Conservation (phyloP, 106 monocot species). For the Acanthochlamys bracteata region DNA sequence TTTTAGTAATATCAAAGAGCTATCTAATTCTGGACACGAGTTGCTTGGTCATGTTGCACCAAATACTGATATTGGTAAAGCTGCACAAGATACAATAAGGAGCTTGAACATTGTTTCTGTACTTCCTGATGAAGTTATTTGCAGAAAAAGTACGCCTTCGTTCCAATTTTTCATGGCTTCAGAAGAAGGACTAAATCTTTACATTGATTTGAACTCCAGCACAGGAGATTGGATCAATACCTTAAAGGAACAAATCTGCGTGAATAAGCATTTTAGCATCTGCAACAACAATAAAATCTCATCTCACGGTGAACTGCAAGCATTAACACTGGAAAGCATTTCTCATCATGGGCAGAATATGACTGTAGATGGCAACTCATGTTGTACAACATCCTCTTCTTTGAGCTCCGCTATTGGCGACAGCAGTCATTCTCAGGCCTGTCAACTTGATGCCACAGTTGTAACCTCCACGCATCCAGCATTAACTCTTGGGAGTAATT, state of each 20-base stretch:
- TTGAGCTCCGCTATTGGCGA: slow-evolving; percentile 34
- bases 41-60: slow-evolving; percentile 4
- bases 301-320: slow-evolving; percentile 12
- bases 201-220: slow-evolving; percentile 61
- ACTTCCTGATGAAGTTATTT: slow-evolving; percentile 12
- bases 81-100: not conserved
- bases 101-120: not conserved
- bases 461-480: slow-evolving; percentile 26
- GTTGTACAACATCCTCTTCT: slow-evolving; percentile 25
- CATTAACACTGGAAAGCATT: slow-evolving; percentile 10
- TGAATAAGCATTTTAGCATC: slow-evolving; percentile 19
- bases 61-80: not conserved
- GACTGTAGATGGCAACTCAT: slow-evolving; percentile 13
- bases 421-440: slow-evolving; percentile 15
- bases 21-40: slow-evolving; percentile 3
- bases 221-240: slow-evolving; percentile 56
- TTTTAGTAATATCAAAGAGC: not conserved
- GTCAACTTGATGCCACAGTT: slow-evolving; percentile 13
- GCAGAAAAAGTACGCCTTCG: slow-evolving; percentile 28
- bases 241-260: slow-evolving; percentile 48
- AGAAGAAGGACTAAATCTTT: slow-evolving; percentile 68
- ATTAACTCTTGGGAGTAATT: slow-evolving; percentile 17
- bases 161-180: slow-evolving; percentile 71
- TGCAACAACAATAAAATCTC: slow-evolving; percentile 14
- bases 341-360: slow-evolving; percentile 6